These are phyloP conservation scores for Nicotiana otophora DNA, from an alignment of 257 asterid species.

Conservation along the genomic window DNA sequence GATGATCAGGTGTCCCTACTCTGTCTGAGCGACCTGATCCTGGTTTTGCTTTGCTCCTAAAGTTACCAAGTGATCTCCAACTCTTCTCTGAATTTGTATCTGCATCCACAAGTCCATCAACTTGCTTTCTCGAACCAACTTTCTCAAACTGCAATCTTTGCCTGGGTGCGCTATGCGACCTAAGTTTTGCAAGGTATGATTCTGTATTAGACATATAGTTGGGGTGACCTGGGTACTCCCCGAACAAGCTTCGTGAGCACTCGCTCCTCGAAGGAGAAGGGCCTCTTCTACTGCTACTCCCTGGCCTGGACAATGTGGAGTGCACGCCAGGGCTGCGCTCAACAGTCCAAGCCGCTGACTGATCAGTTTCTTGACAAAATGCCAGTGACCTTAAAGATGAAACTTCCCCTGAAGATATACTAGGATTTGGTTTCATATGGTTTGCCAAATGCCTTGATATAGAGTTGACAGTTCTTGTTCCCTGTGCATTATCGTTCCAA, in stretches of 20 bases:
- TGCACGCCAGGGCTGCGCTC: conserved; percentile 58
- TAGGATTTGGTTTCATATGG: conserved; percentile 61
- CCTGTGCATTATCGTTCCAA: conserved; percentile 47
- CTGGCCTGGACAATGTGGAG: conserved; percentile 54
- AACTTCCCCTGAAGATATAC: conserved; percentile 67
- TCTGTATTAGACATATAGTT: conserved; percentile 82
- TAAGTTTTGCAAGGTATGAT: conserved; percentile 68
- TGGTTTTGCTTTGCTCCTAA: conserved; percentile 19
- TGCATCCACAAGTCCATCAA: conserved; percentile 42
- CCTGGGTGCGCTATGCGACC: conserved; percentile 92
- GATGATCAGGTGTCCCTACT: conserved; percentile 24
- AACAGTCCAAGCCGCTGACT: conserved; percentile 35
- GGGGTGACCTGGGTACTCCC: conserved; percentile 59
- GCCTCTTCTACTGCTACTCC: conserved; percentile 44
- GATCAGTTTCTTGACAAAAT: conserved; percentile 39
- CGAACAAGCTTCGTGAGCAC: conserved; percentile 56
- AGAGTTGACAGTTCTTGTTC: conserved; percentile 26
- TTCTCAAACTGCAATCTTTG: conserved; percentile 70
- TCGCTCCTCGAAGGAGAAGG: conserved; percentile 61
- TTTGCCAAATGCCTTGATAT: conserved; percentile 36
- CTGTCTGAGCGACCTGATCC: conserved; percentile 27
- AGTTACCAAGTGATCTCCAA: conserved; percentile 24
- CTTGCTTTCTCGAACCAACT: conserved; percentile 22
- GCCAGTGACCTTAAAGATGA: conserved; percentile 38
- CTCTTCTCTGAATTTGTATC: conserved; percentile 64